Evolutionary conservation across 2,329 filamentous ascomycete species (phyloP), one percentile per base, ranked within the genome.

Genomic region (Pezicula neosporulosa): DNA sequence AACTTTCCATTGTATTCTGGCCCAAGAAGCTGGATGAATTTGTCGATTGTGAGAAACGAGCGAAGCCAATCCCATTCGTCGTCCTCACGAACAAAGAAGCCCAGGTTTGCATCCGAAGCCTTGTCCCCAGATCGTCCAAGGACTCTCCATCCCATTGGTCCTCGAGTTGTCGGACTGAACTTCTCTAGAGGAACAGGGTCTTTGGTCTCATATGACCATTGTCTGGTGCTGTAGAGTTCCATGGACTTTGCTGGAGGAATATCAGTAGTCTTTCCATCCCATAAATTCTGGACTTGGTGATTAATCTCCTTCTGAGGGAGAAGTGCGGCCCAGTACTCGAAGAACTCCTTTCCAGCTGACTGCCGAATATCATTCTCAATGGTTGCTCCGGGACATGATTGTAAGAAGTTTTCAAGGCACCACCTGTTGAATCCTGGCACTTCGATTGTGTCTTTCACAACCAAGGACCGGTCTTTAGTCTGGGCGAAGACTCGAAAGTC

Each of bases 401-500:
- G 49, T n/a, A 59, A 19, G 49, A 57, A 54, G n/a, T 39, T 52
- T 16, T 55, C 52, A 47, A 57, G 52, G 42, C 47, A 56, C 53
- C 57, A 53, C 15, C 47, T 36, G 24, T 53, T 55, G 41, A 54
- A 51, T 7, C 43, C 48, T 28, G 56, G 58, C 8, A 57, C 50
- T 9, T 71, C 41, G 2, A 66, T 69, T 8, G 68, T 68, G 42
- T 70, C 72, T 48, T 59, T 83, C 72, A 0, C 70, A 67, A 67
- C 72, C 3, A 63, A 52, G 42, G 59, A 62, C 30, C 60, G 68
- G 8, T 56, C 65, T 64, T 53, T 69, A 4, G 78, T 75, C 57
- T 83, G 74, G 0, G 70, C 70, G 56, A 78, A 70, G 44, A 76
- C 65, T 21, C 74, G 58, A 38, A 78, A 68, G 41, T 74, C 73